A percentile compares a stretch with the other conserved stretches of the same genome.
phyloP scores from a whole-genome alignment of 2,329 filamentous ascomycete species.

The Alternaria gaisen region DNA sequence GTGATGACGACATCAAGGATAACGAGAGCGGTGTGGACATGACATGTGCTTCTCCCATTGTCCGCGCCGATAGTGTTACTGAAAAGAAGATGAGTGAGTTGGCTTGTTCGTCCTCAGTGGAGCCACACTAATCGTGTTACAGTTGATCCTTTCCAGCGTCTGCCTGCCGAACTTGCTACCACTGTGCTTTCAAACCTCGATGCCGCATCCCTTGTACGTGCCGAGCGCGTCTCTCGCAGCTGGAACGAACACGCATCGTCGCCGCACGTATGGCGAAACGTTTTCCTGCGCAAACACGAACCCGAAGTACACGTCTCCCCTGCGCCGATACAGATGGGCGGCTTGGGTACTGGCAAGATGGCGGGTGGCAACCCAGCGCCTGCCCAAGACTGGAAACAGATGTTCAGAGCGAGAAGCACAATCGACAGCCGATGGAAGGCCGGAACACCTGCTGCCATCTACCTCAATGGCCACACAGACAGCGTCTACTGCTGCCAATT shows the following conservation, averaged over 20 bases:
- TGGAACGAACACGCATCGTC: constrained; percentile 67
- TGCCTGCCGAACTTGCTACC: constrained; percentile 68
- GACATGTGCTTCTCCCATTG: constrained; percentile 47
- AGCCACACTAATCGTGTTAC: constrained; percentile 17
- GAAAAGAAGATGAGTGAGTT: constrained; percentile 50
- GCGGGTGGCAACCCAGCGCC: constrained; percentile 57
- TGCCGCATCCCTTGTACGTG: constrained; percentile 62
- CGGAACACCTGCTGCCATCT: constrained; percentile 81
- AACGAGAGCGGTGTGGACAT: constrained; percentile 51
- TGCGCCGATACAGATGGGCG: constrained; percentile 59
- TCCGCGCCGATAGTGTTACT: constrained; percentile 41
- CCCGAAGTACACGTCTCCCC: constrained; percentile 56
- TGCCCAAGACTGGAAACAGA: constrained; percentile 81
- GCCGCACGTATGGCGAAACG: constrained; percentile 67
- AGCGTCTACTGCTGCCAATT: constrained; percentile 99
- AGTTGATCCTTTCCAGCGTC: constrained; percentile 62
- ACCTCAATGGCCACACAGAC: constrained; percentile 91
- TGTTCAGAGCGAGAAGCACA: constrained; percentile 79
- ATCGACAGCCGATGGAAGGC: constrained; percentile 82
- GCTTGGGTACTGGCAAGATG: constrained; percentile 62
- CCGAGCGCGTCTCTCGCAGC: constrained; percentile 64
- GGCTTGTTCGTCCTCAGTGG: not conserved
- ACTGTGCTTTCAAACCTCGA: constrained; percentile 69
- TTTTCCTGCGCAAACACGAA: constrained; percentile 67
- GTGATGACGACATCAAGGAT: constrained; percentile 46